Evolutionary conservation across 768 basidiomycete genomes (phyloP).

Genomic region (Paxillus rubicundulus): DNA sequence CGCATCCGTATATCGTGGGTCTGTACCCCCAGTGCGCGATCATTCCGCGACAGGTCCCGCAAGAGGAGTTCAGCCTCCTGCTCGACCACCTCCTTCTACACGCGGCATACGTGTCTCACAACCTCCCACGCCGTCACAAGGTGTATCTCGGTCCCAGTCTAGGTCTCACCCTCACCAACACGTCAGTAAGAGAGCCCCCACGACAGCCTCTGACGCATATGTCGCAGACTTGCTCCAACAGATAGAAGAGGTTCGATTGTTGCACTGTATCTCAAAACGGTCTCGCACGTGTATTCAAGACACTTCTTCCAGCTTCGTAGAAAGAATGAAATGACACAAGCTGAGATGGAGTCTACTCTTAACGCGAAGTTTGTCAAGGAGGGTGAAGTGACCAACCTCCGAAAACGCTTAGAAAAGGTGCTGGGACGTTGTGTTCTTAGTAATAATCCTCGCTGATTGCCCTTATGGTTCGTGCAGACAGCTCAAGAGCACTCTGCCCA

Average conservation of each 20-base stretch:
- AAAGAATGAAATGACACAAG: conserved; percentile 47
- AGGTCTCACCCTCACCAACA: conserved; percentile 7
- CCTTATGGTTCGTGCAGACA: conserved; percentile 36
- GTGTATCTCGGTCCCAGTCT: conserved; percentile 12
- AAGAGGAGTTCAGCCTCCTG: conserved; percentile 5
- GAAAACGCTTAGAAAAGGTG: conserved; percentile 70
- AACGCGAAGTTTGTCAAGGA: conserved; percentile 57
- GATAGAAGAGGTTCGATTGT: conserved; percentile 46
- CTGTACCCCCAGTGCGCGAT: conserved; percentile 10
- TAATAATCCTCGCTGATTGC: not conserved
- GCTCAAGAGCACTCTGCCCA: conserved; percentile 58
- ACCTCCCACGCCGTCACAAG: conserved; percentile 22
- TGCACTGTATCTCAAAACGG: conserved; percentile 1
- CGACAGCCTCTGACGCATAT: not conserved
- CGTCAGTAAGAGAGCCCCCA: conserved; percentile 4
- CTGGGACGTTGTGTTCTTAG: not conserved
- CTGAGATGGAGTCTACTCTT: conserved; percentile 45
- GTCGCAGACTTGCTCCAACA: conserved; percentile 30
- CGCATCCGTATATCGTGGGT: conserved; percentile 13
- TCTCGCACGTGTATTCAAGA: conserved; percentile 12
- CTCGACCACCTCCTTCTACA: conserved; percentile 16
- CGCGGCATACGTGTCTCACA: conserved; percentile 9
- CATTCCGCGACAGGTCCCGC: conserved; percentile 8
- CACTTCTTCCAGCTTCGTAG: conserved; percentile 43
- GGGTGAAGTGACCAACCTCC: conserved; percentile 67